A percentile compares a stretch with the other conserved stretches of the same genome.
Conservation (phyloP, 23 red algal species). For the Gracilaria caudata region DNA sequence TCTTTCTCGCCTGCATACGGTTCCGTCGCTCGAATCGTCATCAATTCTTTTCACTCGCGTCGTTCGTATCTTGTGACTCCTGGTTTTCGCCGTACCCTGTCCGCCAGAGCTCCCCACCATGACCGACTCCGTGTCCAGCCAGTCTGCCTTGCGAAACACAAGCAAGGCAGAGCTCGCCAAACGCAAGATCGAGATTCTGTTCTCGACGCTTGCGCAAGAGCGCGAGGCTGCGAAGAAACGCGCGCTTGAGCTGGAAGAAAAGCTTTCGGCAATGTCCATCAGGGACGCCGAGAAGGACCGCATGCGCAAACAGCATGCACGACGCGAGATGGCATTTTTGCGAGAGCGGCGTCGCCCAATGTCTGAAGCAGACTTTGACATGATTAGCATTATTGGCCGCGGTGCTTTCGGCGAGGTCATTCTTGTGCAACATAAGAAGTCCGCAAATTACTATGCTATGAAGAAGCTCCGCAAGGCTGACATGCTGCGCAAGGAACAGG, state of each 20-base stretch:
- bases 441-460: conserved; percentile 94
- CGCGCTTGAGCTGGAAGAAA: conserved; percentile 68
- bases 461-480: conserved; percentile 96
- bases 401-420: conserved; percentile 99
- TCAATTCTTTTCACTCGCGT: no score
- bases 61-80: no score
- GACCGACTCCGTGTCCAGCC: conserved; percentile 14
- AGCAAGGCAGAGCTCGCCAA: conserved; percentile 80
- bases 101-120: background rate
- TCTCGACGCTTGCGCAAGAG: conserved; percentile 61
- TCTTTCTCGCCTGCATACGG: no score
- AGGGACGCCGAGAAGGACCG: conserved; percentile 82
- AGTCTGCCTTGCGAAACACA: conserved; percentile 12
- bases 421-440: conserved; percentile 78
- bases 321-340: conserved; percentile 80
- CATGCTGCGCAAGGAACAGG: conserved; percentile 97
- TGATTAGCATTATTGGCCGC: conserved; percentile 85
- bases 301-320: conserved; percentile 80
- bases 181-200: conserved; percentile 85
- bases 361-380: conserved; percentile 93
- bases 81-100: no score
- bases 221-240: conserved; percentile 63
- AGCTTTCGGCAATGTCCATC: conserved; percentile 63
- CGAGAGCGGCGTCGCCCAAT: conserved; percentile 84
- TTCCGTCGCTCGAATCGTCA: no score